phyloP scores from a whole-genome alignment of 2,329 filamentous ascomycete genomes.

The Stagonosporopsis rhizophila region DNA sequence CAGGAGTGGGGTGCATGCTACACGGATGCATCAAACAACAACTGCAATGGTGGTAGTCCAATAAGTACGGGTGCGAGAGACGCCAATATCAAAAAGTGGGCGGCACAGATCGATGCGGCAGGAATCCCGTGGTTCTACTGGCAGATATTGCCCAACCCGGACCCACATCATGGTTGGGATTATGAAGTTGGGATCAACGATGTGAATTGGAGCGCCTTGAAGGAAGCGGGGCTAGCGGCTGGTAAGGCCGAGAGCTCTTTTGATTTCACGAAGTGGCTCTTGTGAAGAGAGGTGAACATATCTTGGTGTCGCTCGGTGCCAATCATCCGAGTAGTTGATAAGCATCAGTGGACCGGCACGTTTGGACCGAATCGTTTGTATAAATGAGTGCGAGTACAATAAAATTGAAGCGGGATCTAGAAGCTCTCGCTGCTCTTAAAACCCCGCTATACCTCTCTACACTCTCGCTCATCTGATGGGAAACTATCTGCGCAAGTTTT shows the following conservation, averaged over 20 bases:
- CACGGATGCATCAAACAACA: constrained; percentile 12
- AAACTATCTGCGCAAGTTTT: constrained; percentile 52
- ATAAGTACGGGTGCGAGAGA: neutral
- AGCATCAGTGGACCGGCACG: too few relatives aligned
- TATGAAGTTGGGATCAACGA: constrained; percentile 15
- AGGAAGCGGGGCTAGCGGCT: constrained; percentile 8
- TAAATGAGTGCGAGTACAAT: too few relatives aligned
- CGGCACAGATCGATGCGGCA: constrained; percentile 4
- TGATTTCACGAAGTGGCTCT: constrained; percentile 16
- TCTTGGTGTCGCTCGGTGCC: too few relatives aligned
- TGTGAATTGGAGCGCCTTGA: constrained; percentile 6
- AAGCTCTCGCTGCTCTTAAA: constrained; percentile 15
- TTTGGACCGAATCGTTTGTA: too few relatives aligned
- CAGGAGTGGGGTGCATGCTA: constrained; percentile 20
- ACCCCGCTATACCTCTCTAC: constrained; percentile 51
- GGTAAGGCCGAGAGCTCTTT: constrained; percentile 13
- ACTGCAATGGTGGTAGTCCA: constrained; percentile 10
- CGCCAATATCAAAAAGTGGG: constrained; percentile 13
- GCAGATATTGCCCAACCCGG: constrained; percentile 13
- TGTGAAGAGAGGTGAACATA: too few relatives aligned
- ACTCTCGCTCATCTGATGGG: constrained; percentile 46
- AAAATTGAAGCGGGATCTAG: too few relatives aligned
- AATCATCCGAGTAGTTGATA: too few relatives aligned
- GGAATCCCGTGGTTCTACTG: constrained; percentile 20
- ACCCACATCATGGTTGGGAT: constrained; percentile 13